Conservation (phyloP, 202 grass and related monocot genomes). For the Carex arenaria region DNA sequence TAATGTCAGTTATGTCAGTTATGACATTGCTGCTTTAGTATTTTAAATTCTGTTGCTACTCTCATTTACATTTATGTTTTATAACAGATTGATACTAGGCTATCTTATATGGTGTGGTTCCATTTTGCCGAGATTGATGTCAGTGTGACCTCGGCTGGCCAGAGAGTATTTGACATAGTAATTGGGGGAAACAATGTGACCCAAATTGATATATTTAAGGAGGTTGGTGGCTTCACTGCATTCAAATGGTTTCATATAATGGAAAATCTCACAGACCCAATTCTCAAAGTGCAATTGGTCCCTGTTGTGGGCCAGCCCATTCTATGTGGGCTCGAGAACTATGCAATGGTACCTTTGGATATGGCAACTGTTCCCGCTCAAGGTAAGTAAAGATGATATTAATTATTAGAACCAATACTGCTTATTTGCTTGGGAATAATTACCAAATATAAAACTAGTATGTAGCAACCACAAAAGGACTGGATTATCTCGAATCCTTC, state of each 20-base stretch:
- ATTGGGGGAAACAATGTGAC: constrained; percentile 55
- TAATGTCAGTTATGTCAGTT: not conserved
- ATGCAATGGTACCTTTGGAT: constrained; percentile 85
- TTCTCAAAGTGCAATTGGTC: constrained; percentile 55
- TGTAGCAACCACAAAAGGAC: not conserved
- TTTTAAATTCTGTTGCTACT: not conserved
- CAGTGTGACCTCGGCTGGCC: constrained; percentile 37
- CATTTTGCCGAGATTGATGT: constrained; percentile 89
- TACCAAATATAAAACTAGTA: not conserved
- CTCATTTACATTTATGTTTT: not conserved
- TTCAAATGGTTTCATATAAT: constrained; percentile 87
- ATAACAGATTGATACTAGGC: constrained; percentile 55
- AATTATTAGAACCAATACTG: not conserved
- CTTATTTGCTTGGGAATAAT: not conserved
- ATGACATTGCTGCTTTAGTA: not conserved
- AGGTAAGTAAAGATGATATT: constrained; percentile 36
- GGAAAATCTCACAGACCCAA: constrained; percentile 59
- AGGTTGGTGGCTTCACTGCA: constrained; percentile 78
- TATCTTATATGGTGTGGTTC: constrained; percentile 96
- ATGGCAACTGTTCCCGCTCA: constrained; percentile 50
- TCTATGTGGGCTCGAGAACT: constrained; percentile 90
- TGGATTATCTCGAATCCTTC: not conserved
- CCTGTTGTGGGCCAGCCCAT: constrained; percentile 74
- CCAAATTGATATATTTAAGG: constrained; percentile 85
- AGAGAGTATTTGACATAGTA: constrained; percentile 88